Base-by-base conservation (phyloP, 306 rosid species). In the Sechiopsis laciniata region DNA sequence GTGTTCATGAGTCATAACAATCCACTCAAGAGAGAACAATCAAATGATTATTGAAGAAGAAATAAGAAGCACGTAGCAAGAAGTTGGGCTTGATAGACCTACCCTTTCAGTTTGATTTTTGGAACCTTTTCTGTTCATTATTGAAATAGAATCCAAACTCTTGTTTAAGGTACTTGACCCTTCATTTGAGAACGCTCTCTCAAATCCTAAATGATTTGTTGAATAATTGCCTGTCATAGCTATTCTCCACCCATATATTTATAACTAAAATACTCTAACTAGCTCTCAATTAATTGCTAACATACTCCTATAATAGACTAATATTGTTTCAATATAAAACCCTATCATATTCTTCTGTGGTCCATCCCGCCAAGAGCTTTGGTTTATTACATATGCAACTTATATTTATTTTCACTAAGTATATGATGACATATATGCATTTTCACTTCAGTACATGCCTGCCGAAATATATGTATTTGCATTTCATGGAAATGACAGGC, bases 401-500 rank as follows among this genome's bases (percentile, higher is more conserved):
- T 62, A 8, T 10, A 45, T 7, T 14, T 68, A 55, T 68, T 61
- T 61, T 20, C 54, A 65, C 54, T 48, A 7, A 11, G 50, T 48
- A 46, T 12, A 21, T 26, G 56, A 66, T 22, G 45, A 26, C 32
- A 14, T 61, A 17, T 32, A 16, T 14, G 10, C 42, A 4, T 13
- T 42, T 42, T 42, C 48, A 42, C 48, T 42, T 42, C 8, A 42
- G 40, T 62, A n/a, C 51, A 8, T 63, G 45, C 66, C 6, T 26
- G 66, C 66, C 2, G 66, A 35, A 48, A 63, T 37, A 5, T 14
- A 20, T 50, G 20, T 12, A 69, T 50, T 69, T 69, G 21, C 42
- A 48, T 69, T 69, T 50, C 46, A 54, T 54, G 63, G 52, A 54
- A 42, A 8, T 53, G 52, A 72, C 63, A 26, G 6, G 7, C 63